Conservation (phyloP, 1,139 yeast genomes). For the Kluyveromyces sp. region DNA sequence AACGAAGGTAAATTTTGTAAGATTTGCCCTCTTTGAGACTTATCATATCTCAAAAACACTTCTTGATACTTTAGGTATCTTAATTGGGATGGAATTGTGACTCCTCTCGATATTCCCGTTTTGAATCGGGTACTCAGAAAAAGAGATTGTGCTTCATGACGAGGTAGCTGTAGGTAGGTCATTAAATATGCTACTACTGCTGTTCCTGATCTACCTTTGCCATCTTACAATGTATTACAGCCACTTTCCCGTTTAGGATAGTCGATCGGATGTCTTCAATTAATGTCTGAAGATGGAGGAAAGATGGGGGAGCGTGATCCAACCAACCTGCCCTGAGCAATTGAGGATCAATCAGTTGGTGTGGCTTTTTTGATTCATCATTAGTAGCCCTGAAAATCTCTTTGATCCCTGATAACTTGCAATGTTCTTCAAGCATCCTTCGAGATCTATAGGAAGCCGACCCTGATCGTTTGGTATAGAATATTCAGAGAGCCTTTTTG, state of each 20-base stretch:
- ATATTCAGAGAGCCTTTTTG: not conserved
- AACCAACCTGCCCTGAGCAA: slow-evolving; percentile 37
- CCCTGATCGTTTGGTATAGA: not conserved
- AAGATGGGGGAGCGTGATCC: slow-evolving; percentile 75
- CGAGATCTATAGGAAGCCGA: not conserved
- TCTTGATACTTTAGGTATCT: slow-evolving; percentile 60
- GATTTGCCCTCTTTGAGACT: slow-evolving; percentile 9
- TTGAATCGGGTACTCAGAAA: slow-evolving; percentile 59
- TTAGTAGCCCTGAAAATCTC: not conserved
- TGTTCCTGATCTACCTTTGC: slow-evolving; percentile 87
- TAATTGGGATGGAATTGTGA: slow-evolving; percentile 63
- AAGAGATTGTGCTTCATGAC: slow-evolving; percentile 40
- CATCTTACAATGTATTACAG: slow-evolving; percentile 78
- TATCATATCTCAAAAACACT: slow-evolving; percentile 24
- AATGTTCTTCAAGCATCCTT: slow-evolving; percentile 4
- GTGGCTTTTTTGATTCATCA: not conserved
- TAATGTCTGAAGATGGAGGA: slow-evolving; percentile 39
- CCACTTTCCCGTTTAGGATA: slow-evolving; percentile 41
- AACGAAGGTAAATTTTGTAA: slow-evolving; percentile 7
- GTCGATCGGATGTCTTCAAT: slow-evolving; percentile 42
- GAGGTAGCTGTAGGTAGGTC: slow-evolving; percentile 33
- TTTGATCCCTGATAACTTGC: slow-evolving; percentile 1
- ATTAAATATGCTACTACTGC: slow-evolving; percentile 65
- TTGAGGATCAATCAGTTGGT: slow-evolving; percentile 7
- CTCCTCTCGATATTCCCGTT: slow-evolving; percentile 52